A percentile compares a stretch with the other conserved stretches of the same genome.
Evolutionary conservation across 352 stramenopile species (phyloP).

Genomic region (Hyaloperonospora brassicae): DNA sequence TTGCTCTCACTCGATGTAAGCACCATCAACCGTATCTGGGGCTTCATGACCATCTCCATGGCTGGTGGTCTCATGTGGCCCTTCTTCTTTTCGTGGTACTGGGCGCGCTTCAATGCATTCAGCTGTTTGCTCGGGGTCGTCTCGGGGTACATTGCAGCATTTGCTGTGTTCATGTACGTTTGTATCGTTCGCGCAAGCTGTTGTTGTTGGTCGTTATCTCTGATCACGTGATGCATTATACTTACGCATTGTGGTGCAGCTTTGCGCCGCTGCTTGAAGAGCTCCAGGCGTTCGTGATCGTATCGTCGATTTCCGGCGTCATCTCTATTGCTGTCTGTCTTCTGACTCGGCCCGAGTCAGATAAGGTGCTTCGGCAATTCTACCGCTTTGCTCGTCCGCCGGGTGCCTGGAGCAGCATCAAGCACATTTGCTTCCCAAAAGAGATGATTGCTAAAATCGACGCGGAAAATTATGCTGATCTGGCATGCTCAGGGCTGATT

Average conservation of each 20-base stretch:
- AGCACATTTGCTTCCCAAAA: conserved; percentile 55
- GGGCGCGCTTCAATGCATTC: conserved; percentile 62
- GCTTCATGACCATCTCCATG: conserved; percentile 73
- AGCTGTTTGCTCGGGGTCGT: conserved; percentile 50
- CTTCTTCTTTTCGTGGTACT: conserved; percentile 81
- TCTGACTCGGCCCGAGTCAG: conserved; percentile 31
- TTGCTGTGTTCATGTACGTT: conserved; percentile 63
- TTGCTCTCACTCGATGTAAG: conserved; percentile 57
- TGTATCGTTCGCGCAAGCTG: background rate
- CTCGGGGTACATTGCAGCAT: conserved; percentile 44
- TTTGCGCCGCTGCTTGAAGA: conserved; percentile 47
- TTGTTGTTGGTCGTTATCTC: background rate
- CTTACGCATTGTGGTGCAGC: conserved; percentile 14
- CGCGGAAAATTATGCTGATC: conserved; percentile 50
- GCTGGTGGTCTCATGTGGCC: conserved; percentile 59
- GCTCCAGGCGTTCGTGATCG: conserved; percentile 48
- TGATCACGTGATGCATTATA: too few relatives aligned
- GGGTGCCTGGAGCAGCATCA: conserved; percentile 43
- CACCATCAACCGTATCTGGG: conserved; percentile 77
- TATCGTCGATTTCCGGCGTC: conserved; percentile 43
- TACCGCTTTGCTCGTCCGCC: conserved; percentile 62
- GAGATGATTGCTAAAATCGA: conserved; percentile 45
- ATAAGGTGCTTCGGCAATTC: conserved; percentile 52
- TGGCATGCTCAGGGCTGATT: conserved; percentile 59
- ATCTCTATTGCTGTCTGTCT: conserved; percentile 38